phyloP scores from a whole-genome alignment of 208 protist species.

The Leptomonas seymouri region DNA sequence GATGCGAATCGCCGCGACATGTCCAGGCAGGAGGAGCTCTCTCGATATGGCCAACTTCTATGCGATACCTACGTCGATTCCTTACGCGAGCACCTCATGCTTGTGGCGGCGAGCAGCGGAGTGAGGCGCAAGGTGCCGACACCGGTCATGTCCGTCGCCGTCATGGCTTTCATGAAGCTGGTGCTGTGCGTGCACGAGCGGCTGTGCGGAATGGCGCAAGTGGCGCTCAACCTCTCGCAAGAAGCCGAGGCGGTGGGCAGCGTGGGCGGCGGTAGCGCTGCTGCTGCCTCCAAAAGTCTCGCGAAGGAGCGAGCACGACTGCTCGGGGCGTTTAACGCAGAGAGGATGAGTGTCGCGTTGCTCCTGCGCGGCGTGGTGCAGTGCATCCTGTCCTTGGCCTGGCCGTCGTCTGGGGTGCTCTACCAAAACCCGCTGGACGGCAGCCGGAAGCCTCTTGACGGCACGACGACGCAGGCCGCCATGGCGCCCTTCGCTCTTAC shows the following conservation, averaged over 20 bases:
- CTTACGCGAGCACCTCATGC: constrained; percentile 43
- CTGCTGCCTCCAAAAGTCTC: not conserved
- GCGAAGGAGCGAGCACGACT: constrained; percentile 29
- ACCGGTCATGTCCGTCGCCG: constrained; percentile 49
- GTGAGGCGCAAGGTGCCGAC: constrained; percentile 31
- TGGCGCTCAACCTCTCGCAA: constrained; percentile 39
- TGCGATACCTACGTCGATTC: constrained; percentile 81
- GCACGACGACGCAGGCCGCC: constrained; percentile 26
- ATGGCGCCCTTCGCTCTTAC: constrained; percentile 47
- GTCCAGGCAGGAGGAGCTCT: constrained; percentile 41
- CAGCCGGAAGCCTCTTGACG: constrained; percentile 17
- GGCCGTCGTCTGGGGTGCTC: constrained; percentile 79
- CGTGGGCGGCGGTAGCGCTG: constrained; percentile 3
- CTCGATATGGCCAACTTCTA: constrained; percentile 67
- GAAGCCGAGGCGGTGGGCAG: constrained; percentile 15
- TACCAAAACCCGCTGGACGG: constrained; percentile 45
- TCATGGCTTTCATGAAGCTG: constrained; percentile 52
- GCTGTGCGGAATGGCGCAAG: constrained; percentile 48
- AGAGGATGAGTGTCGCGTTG: constrained; percentile 53
- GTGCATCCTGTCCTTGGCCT: constrained; percentile 75
- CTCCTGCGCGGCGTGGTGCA: constrained; percentile 53
- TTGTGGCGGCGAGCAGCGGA: constrained; percentile 8
- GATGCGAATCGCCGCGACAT: constrained; percentile 11
- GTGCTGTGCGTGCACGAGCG: constrained; percentile 65
- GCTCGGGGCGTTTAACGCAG: constrained; percentile 54